These are phyloP conservation scores for Lentinula sp. DNA, from an alignment of 768 basidiomycete species.

Conservation along the genomic window DNA sequence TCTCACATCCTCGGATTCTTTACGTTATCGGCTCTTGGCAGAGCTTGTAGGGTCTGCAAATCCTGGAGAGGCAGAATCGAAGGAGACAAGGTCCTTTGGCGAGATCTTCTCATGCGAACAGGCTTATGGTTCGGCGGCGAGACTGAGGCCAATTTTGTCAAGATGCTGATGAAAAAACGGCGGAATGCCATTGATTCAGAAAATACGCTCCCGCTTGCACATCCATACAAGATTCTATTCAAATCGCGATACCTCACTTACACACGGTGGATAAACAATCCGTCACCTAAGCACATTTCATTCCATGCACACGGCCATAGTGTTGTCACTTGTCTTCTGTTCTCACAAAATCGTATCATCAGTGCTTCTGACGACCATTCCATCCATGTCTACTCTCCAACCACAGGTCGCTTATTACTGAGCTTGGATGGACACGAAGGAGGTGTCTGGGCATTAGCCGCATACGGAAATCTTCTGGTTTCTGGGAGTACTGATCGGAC, in stretches of 20 bases:
- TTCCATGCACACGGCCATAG: slow-evolving; percentile 86
- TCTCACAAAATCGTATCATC: slow-evolving; percentile 92
- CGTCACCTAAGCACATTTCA: slow-evolving; percentile 67
- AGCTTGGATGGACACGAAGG: slow-evolving; percentile 89
- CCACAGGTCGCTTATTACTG: slow-evolving; percentile 67
- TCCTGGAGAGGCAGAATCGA: slow-evolving; percentile 92
- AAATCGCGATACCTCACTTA: slow-evolving; percentile 82
- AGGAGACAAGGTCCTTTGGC: slow-evolving; percentile 86
- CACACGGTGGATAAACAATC: slow-evolving; percentile 72
- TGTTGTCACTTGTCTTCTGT: slow-evolving; percentile 93
- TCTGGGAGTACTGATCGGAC: slow-evolving; percentile 93
- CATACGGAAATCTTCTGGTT: slow-evolving; percentile 81
- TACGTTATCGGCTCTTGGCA: slow-evolving; percentile 74
- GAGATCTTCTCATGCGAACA: slow-evolving; percentile 75
- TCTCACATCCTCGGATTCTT: slow-evolving; percentile 85
- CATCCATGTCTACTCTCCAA: slow-evolving; percentile 91
- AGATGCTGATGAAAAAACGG: slow-evolving; percentile 60
- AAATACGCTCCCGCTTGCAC: slow-evolving; percentile 59
- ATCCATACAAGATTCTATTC: slow-evolving; percentile 91
- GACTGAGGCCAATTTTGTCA: slow-evolving; percentile 76
- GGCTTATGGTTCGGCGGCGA: slow-evolving; percentile 88
- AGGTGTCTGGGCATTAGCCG: slow-evolving; percentile 95
- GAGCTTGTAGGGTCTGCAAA: slow-evolving; percentile 83
- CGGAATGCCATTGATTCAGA: slow-evolving; percentile 25
- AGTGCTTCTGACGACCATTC: slow-evolving; percentile 97